Percentiles rank a stretch among this genome's conserved stretches.
Evolutionary conservation across 306 rosid genomes (phyloP).

Genomic region (Albizia julibrissin): DNA sequence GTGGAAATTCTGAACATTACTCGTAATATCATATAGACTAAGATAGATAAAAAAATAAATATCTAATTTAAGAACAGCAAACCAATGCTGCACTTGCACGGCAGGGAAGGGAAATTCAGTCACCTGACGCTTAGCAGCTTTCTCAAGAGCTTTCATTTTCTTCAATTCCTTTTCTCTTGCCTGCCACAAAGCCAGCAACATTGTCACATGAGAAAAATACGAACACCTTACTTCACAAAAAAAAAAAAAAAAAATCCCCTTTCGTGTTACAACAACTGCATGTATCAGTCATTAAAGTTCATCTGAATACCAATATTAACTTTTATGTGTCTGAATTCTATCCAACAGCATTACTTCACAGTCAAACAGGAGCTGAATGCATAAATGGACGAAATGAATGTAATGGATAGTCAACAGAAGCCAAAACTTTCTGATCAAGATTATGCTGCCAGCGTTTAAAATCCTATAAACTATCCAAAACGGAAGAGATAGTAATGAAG

Average conservation of each 20-base stretch:
- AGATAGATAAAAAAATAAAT: background rate
- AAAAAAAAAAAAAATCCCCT: background rate
- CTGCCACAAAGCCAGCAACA: slow-evolving; percentile 45
- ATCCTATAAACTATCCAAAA: background rate
- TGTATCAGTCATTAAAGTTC: background rate
- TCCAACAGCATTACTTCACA: background rate
- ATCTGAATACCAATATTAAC: background rate
- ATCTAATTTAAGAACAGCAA: background rate
- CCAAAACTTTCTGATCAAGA: background rate
- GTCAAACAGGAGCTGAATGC: background rate
- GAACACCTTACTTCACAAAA: background rate
- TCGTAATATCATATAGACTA: slow-evolving; percentile 18
- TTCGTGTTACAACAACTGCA: background rate
- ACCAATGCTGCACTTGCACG: slow-evolving; percentile 3
- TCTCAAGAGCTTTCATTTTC: slow-evolving; percentile 71
- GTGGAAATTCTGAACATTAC: background rate
- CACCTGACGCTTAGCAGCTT: slow-evolving; percentile 82
- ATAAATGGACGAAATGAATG: background rate
- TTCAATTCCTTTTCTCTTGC: slow-evolving; percentile 94
- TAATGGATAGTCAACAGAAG: background rate
- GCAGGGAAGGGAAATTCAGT: background rate
- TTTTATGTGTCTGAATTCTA: background rate
- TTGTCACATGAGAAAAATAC: slow-evolving; percentile 3
- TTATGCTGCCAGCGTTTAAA: background rate
- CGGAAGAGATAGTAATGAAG: background rate